Evolutionary conservation across 2,329 filamentous ascomycete species (phyloP), one percentile per base, ranked within the genome.

Genomic region (Aspergillus spinulosporus): DNA sequence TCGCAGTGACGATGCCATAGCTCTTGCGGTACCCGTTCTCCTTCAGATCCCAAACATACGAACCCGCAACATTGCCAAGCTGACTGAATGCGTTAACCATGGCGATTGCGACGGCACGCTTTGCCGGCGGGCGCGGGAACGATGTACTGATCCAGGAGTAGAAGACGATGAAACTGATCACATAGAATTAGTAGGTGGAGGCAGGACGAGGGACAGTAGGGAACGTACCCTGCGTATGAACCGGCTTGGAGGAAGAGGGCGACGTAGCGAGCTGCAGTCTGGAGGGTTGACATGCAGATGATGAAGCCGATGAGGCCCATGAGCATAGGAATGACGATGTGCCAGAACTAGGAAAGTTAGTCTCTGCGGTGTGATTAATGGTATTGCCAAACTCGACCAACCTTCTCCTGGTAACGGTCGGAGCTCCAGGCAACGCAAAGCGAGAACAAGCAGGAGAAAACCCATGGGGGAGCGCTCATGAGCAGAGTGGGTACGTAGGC

Each of bases 81-180:
- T 68, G 65, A 15, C 81, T 83, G 29, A 89, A 79, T 1, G 87
- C 86, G 68, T 92, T 92, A 74, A 92, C 89, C 61, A 89, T 85
- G 3, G 88, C 89, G 3, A 92, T 72, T 0, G 87, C 88, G 0
- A 88, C 84, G 4, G 85, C 85, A 53, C 88, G 82, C 75, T 91
- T 91, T 15, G 88, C 87, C 0, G 88, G 87, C 1, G 89, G 89
- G 2, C 88, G 82, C 0, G 88, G 88, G 58, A 92, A 81, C 3
- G 66, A 67, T 29, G 64, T 61, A 54, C 66, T 68, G 62, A 67
- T 67, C 65, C 65, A 67, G 14, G 66, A 68, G 59, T 68, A 68
- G 60, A 68, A 67, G 39, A 68, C 65, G 52, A 67, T 68, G 57
- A 66, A 68, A 6, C 56, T 21, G 21, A 21, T 21, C 21, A 21